phyloP scores from a whole-genome alignment of 345 rosid species.

The Fremontodendron californicum region DNA sequence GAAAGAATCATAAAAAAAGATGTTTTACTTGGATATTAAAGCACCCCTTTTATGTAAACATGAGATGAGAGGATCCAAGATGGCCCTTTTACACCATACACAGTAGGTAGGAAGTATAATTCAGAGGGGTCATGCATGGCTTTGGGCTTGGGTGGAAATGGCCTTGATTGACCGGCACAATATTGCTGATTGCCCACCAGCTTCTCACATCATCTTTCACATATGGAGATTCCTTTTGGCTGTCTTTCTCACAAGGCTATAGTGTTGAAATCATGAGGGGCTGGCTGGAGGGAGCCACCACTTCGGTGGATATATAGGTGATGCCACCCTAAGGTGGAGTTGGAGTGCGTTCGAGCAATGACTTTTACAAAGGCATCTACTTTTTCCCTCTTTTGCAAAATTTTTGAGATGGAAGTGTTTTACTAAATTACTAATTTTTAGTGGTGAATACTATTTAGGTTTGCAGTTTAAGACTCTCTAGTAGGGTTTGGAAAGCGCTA shows the following conservation, averaged over 20 bases:
- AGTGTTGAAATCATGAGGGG: slow-evolving; percentile 24
- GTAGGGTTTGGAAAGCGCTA: slow-evolving; percentile 5
- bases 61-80: slow-evolving; percentile 29
- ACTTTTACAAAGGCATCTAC: slow-evolving; percentile 44
- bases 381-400: slow-evolving; percentile 29
- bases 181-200: background rate
- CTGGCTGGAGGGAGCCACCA: slow-evolving; percentile 35
- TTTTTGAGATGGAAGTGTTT: background rate
- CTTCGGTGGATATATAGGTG: slow-evolving; percentile 23
- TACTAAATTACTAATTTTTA: background rate
- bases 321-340: slow-evolving; percentile 25
- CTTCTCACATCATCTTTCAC: background rate
- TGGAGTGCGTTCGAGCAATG: slow-evolving; percentile 44
- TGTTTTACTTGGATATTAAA: background rate
- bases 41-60: background rate
- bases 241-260: background rate
- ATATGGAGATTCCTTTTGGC: slow-evolving; percentile 15
- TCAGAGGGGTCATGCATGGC: background rate
- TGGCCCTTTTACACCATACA: slow-evolving; percentile 19
- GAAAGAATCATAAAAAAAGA: slow-evolving; percentile 18
- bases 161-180: background rate
- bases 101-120: background rate
- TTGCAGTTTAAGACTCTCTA: background rate
- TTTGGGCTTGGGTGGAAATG: background rate
- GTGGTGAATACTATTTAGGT: background rate